These are phyloP conservation scores for Ustilago hordei DNA, from an alignment of 1,284 basidiomycete species.

Conservation along the genomic window DNA sequence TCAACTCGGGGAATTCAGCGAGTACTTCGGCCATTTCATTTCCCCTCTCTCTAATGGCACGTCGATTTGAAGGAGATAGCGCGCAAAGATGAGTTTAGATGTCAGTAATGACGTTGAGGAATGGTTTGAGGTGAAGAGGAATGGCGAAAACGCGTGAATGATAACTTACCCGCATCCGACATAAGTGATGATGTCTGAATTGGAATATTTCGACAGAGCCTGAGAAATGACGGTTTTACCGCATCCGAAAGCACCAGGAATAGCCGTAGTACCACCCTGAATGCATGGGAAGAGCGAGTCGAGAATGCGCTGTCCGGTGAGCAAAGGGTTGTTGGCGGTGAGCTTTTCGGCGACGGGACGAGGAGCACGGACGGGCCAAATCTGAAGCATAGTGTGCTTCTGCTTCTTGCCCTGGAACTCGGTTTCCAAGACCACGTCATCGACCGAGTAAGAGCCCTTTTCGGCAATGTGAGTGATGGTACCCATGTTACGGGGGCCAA, in stretches of 20 bases:
- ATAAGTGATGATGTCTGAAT: conserved; percentile 99
- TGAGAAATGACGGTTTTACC: conserved; percentile 70
- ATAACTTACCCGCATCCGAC: conserved; percentile 81
- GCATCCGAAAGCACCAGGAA: conserved; percentile 98
- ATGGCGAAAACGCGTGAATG: not conserved
- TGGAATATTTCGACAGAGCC: conserved; percentile 97
- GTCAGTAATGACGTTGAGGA: conserved; percentile 13
- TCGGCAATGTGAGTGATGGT: conserved; percentile 94
- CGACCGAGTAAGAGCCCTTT: conserved; percentile 91
- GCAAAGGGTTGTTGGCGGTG: conserved; percentile 89
- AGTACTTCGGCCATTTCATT: conserved; percentile 97
- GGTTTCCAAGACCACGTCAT: conserved; percentile 94
- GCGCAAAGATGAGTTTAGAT: not conserved
- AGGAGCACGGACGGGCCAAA: conserved; percentile 98
- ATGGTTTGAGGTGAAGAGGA: not conserved
- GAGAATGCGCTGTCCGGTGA: conserved; percentile 96
- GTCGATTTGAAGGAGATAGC: not conserved
- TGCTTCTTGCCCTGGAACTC: conserved; percentile 97
- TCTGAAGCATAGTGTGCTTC: conserved; percentile 94
- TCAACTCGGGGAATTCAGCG: conserved; percentile 94
- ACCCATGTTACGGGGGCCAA: conserved; percentile 90
- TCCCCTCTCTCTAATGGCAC: conserved; percentile 69
- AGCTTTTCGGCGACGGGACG: conserved; percentile 94
- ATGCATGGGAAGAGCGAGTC: conserved; percentile 99
- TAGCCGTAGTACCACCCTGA: conserved; percentile 98